Evolutionary conservation across 768 basidiomycete genomes (phyloP).

Genomic region (Boletus vinaceobasis): DNA sequence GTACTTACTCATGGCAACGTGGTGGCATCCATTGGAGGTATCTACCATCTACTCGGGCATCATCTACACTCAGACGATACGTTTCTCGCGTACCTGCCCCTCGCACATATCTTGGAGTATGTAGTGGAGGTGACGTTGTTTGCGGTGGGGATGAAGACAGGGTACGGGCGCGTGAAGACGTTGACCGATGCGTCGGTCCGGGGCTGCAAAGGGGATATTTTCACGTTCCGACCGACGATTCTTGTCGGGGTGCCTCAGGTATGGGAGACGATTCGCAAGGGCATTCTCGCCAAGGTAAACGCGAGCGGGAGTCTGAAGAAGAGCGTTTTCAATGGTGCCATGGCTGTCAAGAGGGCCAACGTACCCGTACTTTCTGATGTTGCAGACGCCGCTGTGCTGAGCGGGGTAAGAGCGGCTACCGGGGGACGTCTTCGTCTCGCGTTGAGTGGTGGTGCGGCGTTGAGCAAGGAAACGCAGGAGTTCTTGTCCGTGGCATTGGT

Average conservation of each 20-base stretch:
- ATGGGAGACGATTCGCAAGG: constrained; percentile 97
- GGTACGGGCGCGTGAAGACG: constrained; percentile 94
- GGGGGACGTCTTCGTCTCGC: constrained; percentile 84
- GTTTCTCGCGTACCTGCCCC: constrained; percentile 88
- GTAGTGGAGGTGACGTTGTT: constrained; percentile 81
- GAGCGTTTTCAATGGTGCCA: constrained; percentile 74
- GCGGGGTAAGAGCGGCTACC: constrained; percentile 74
- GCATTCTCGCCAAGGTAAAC: constrained; percentile 81
- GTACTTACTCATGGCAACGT: constrained; percentile 85
- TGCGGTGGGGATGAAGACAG: constrained; percentile 74
- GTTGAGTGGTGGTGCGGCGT: constrained; percentile 81
- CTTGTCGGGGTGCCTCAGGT: constrained; percentile 95
- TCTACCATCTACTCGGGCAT: constrained; percentile 66
- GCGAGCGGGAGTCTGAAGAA: constrained; percentile 63
- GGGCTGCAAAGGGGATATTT: constrained; percentile 84
- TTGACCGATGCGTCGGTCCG: constrained; percentile 92
- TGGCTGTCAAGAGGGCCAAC: constrained; percentile 68
- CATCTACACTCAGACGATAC: constrained; percentile 28
- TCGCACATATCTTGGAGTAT: constrained; percentile 95
- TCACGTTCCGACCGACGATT: constrained; percentile 78
- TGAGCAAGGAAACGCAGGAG: constrained; percentile 86
- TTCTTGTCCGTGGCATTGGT: constrained; percentile 82
- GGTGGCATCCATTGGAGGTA: constrained; percentile 81
- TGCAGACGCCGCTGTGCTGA: constrained; percentile 75
- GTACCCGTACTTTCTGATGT: constrained; percentile 63